Percentiles rank a stretch among this genome's conserved stretches.
phyloP scores from a whole-genome alignment of 106 monocot species.

The Platanthera guangdongensis region DNA sequence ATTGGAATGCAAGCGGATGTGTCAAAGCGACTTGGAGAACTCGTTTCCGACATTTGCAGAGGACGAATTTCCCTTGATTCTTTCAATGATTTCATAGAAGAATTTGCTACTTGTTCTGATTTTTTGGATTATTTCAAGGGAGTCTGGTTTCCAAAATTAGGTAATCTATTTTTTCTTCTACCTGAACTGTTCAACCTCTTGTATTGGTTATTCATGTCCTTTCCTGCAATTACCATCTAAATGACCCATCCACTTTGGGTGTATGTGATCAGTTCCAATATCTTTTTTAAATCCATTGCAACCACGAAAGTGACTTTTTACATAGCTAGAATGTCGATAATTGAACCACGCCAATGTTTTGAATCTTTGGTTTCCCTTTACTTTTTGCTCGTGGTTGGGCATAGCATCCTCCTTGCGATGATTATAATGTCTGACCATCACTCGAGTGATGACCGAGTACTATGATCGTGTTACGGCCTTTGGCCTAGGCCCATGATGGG shows the following conservation, averaged over 20 bases:
- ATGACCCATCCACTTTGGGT: neutral
- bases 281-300: neutral
- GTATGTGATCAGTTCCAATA: neutral
- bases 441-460: too few relatives aligned
- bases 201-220: neutral
- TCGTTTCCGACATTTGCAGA: constrained; percentile 50
- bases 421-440: too few relatives aligned
- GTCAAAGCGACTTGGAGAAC: constrained; percentile 45
- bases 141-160: constrained; percentile 77
- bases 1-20: constrained; percentile 37
- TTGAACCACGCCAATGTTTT: neutral
- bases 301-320: neutral
- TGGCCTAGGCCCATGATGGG: too few relatives aligned
- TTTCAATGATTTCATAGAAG: constrained; percentile 56
- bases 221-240: neutral
- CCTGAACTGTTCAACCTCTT: neutral
- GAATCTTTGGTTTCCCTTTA: neutral
- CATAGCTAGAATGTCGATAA: neutral
- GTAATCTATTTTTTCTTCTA: constrained; percentile 16
- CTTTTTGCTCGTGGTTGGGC: neutral
- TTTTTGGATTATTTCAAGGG: constrained; percentile 87
- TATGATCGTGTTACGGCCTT: too few relatives aligned
- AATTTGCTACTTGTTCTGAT: constrained; percentile 61
- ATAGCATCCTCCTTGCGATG: too few relatives aligned
- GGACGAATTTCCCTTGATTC: constrained; percentile 33